phyloP scores from a whole-genome alignment of 257 asterid genomes.

The Gentiana macrophylla region DNA sequence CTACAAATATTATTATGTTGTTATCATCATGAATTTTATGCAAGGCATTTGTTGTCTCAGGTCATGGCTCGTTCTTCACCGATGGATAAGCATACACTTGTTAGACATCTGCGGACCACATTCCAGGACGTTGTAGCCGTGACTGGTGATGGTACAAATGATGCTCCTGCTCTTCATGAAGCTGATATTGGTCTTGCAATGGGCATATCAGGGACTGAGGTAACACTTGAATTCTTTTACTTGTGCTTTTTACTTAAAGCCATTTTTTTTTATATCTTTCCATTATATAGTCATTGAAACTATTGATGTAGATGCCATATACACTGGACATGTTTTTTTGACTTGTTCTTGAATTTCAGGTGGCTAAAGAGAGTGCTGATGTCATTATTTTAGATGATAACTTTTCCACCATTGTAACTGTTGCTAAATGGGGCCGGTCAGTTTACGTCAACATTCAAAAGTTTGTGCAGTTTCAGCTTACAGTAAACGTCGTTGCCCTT shows the following conservation, averaged over 20 bases:
- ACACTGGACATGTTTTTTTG: not conserved
- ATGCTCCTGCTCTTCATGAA: conserved; percentile 96
- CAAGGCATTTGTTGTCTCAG: conserved; percentile 22
- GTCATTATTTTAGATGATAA: conserved; percentile 90
- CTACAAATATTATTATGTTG: not conserved
- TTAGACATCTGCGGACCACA: conserved; percentile 62
- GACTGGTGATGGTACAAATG: conserved; percentile 95
- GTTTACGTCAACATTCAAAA: conserved; percentile 89
- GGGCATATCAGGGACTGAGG: conserved; percentile 98
- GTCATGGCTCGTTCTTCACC: conserved; percentile 98
- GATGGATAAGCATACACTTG: conserved; percentile 81
- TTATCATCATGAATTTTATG: too few species aligned
- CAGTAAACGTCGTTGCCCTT: conserved; percentile 90
- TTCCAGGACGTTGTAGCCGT: conserved; percentile 87
- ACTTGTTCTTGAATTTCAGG: conserved; percentile 31
- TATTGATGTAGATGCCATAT: not conserved
- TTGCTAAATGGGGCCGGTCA: conserved; percentile 97
- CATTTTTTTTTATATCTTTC: not conserved
- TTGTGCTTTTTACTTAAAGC: not conserved
- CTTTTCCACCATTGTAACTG: conserved; percentile 92
- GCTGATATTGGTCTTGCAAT: conserved; percentile 97
- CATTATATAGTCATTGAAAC: too few species aligned
- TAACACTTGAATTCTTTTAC: conserved; percentile 12
- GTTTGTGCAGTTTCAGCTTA: conserved; percentile 91
- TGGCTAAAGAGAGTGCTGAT: conserved; percentile 98